Base-by-base conservation (phyloP, 2,329 filamentous ascomycete genomes). In the Microdochium paspali region DNA sequence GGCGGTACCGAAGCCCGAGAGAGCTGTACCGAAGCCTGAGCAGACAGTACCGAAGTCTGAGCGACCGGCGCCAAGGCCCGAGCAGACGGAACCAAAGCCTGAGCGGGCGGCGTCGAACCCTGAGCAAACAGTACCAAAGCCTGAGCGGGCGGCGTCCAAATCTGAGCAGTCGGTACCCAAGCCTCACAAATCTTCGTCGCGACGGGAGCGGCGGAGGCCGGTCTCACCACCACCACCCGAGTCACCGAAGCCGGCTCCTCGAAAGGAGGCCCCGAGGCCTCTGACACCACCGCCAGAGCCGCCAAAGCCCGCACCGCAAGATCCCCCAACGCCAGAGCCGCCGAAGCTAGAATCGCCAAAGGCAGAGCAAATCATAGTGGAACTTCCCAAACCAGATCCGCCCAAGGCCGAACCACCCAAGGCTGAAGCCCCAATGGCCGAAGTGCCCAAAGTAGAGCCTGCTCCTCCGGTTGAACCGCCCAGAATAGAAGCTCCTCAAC, bases 301-400 rank as follows among this genome's bases (percentile, higher is more conserved):
- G 24, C 40, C 23, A 32, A 24, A 43, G 20, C 31, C 45, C 30
- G 46, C 42, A 25, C 28, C 24, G 13, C 44, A 21, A 20, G 35
- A 44, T 25, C 53, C 56, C 5, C 55, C 55, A 31, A 51, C 53
- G 24, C 56, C 60, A 25, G 56, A 58, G 51, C 49, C 52, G 23
- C 39, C 48, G 31, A 51, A 54, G 20, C 48, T 50, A 18, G 48
- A 54, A 12, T 47, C 58, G 18, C 58, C 61, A 49, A 61, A 61
- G n/a, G n/a, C n/a, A n/a, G n/a, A n/a, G n/a, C n/a, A n/a, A n/a
- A n/a, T n/a, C n/a, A n/a, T n/a, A 32, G 60, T 60, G 21, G 58
- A 59, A 45, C 58, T 60, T 53, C 54, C 61, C 21, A 50, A 47
- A 51, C 49, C 61, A 47, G 54, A 58, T 28, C 55, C 59, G 30